Conservation (phyloP, 345 rosid genomes). For the Psidium friedrichsthalianum region DNA sequence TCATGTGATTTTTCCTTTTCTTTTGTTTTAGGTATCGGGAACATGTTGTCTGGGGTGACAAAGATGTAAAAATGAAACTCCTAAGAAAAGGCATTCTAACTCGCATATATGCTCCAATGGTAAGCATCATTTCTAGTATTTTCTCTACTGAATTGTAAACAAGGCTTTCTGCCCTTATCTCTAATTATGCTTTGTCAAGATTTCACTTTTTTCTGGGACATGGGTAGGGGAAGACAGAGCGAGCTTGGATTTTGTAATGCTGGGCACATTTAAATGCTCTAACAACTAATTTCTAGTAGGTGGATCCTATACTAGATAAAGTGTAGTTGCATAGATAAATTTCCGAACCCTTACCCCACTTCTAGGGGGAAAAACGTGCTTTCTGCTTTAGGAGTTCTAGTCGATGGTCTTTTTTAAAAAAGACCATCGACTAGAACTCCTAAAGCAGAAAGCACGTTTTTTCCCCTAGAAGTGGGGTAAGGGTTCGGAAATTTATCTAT, state of each 20-base stretch:
- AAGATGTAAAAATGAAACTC: constrained; percentile 65
- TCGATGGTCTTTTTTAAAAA: background rate
- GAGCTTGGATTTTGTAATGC: background rate
- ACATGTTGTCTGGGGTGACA: constrained; percentile 85
- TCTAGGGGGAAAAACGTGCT: background rate
- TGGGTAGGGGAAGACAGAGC: background rate
- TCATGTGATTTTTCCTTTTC: background rate
- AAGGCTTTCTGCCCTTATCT: background rate
- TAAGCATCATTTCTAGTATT: constrained; percentile 6
- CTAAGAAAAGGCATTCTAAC: constrained; percentile 73
- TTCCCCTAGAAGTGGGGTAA: background rate
- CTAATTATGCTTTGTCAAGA: background rate
- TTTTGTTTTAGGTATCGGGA: constrained; percentile 60
- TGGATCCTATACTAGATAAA: background rate
- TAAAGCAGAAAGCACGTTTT: background rate
- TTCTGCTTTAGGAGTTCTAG: background rate
- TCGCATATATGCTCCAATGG: constrained; percentile 90
- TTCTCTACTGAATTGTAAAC: background rate
- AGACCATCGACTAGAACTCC: background rate
- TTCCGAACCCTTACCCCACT: background rate
- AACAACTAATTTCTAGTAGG: background rate
- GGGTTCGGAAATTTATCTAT: background rate
- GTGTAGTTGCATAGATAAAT: background rate
- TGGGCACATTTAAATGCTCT: background rate
- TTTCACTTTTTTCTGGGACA: background rate